Percentiles rank a stretch among this genome's conserved stretches.
These are phyloP conservation scores for Metschnikowia hibisci DNA, from an alignment of 805 yeast genomes.

Conservation along the genomic window DNA sequence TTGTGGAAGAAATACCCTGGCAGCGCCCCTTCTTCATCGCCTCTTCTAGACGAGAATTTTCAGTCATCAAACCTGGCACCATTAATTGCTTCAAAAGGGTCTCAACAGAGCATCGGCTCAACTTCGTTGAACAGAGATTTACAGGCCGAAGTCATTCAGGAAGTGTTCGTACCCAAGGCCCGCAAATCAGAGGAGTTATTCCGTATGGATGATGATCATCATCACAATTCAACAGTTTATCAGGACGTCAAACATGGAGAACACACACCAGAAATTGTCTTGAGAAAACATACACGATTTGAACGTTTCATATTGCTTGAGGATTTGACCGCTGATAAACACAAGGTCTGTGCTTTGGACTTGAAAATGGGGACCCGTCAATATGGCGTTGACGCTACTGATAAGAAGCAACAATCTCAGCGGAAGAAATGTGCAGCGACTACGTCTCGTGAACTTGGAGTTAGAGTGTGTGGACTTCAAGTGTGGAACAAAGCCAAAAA, in stretches of 20 bases:
- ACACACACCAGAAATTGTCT: slow-evolving; percentile 16
- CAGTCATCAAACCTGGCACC: slow-evolving; percentile 7
- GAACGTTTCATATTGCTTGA: slow-evolving; percentile 85
- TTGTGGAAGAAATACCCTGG: slow-evolving; percentile 60
- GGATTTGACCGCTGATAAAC: slow-evolving; percentile 82
- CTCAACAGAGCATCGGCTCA: slow-evolving; percentile 24
- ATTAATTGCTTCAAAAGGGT: slow-evolving; percentile 10
- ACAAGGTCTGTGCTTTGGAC: slow-evolving; percentile 86
- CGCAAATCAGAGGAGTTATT: slow-evolving; percentile 39
- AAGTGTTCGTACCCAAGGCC: slow-evolving; percentile 38
- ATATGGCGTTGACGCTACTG: slow-evolving; percentile 89
- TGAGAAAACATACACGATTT: slow-evolving; percentile 49
- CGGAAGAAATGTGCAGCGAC: slow-evolving; percentile 75
- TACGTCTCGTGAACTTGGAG: slow-evolving; percentile 80
- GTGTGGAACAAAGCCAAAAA: slow-evolving; percentile 15
- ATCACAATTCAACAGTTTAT: slow-evolving; percentile 5
- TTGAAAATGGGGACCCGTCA: slow-evolving; percentile 98
- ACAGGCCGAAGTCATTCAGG: slow-evolving; percentile 37
- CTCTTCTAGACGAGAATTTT: slow-evolving; percentile 6
- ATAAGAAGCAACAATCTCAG: slow-evolving; percentile 72
- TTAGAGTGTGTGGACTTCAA: slow-evolving; percentile 93
- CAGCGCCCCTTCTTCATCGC: slow-evolving; percentile 19
- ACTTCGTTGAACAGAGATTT: slow-evolving; percentile 37
- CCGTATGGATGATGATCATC: slow-evolving; percentile 43
- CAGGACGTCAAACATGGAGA: slow-evolving; percentile 5